These are phyloP conservation scores for Talaromyces verruculosus DNA, from an alignment of 2,329 filamentous ascomycete genomes.

Conservation along the genomic window DNA sequence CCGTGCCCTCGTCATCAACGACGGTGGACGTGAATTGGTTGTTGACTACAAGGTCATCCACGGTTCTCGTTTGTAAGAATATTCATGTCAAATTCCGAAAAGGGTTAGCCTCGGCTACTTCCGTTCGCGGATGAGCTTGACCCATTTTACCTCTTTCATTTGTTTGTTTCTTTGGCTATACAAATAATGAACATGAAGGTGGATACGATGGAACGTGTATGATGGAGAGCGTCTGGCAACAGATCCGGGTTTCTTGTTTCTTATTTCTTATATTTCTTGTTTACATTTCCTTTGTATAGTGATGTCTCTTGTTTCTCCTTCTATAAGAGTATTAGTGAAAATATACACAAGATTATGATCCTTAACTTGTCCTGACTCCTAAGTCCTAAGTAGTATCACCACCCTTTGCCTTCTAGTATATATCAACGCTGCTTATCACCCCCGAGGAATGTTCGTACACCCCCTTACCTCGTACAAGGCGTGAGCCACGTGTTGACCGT, in stretches of 20 bases:
- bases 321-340: slow-evolving; percentile 15
- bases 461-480: background rate
- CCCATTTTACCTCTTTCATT: slow-evolving; percentile 1
- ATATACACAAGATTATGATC: slow-evolving; percentile 14
- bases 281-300: slow-evolving; percentile 24
- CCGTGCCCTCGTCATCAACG: slow-evolving; percentile 92
- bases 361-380: background rate
- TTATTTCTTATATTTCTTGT: background rate
- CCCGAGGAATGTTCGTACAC: background rate
- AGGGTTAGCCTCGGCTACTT: slow-evolving; percentile 20
- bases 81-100: slow-evolving; percentile 10
- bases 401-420: background rate
- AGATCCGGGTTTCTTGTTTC: background rate
- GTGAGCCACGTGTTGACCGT: background rate
- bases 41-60: slow-evolving; percentile 99
- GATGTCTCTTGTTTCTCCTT: slow-evolving; percentile 17
- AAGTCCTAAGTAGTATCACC: background rate
- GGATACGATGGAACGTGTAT: slow-evolving; percentile 22
- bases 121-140: background rate
- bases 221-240: slow-evolving; percentile 12
- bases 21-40: slow-evolving; percentile 87
- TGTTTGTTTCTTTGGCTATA: slow-evolving; percentile 1
- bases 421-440: background rate
- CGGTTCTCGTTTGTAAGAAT: slow-evolving; percentile 39
- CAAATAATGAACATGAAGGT: slow-evolving; percentile 7